A percentile compares a stretch with the other conserved stretches of the same genome.
phyloP scores from a whole-genome alignment of 2,329 filamentous ascomycete species.

The Beauveria asiatica region DNA sequence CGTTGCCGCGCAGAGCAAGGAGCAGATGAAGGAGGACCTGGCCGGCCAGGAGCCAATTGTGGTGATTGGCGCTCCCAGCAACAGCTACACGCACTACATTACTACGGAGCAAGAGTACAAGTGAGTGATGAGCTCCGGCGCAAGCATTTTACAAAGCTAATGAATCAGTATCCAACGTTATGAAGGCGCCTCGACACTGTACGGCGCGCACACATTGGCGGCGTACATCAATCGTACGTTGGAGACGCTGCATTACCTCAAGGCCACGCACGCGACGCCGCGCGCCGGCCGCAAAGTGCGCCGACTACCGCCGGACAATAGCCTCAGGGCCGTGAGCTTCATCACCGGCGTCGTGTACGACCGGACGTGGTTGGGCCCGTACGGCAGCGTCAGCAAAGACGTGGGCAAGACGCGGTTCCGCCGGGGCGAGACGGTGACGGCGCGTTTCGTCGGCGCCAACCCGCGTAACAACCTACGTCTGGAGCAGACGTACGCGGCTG shows the following conservation, averaged over 20 bases:
- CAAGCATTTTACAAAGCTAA: conserved; percentile 8
- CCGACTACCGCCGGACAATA: conserved; percentile 67
- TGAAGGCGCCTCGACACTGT: conserved; percentile 82
- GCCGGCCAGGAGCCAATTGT: conserved; percentile 51
- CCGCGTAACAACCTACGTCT: conserved; percentile 77
- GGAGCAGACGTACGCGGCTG: conserved; percentile 66
- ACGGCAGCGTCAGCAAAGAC: conserved; percentile 57
- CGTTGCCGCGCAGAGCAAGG: conserved; percentile 43
- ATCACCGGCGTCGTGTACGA: conserved; percentile 74
- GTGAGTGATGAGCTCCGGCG: conserved; percentile 18
- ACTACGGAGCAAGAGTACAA: conserved; percentile 58
- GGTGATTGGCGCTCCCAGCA: conserved; percentile 78
- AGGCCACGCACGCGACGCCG: conserved; percentile 31
- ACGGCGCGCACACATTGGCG: conserved; percentile 74
- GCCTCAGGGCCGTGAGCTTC: conserved; percentile 64
- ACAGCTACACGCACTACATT: conserved; percentile 78
- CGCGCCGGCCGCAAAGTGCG: conserved; percentile 29
- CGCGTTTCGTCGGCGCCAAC: conserved; percentile 75
- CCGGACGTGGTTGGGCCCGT: conserved; percentile 51
- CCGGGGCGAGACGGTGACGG: conserved; percentile 51
- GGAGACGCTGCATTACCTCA: conserved; percentile 59
- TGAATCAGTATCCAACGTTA: conserved; percentile 63
- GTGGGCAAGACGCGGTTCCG: conserved; percentile 39
- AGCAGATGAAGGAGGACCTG: conserved; percentile 32
- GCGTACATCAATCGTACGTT: conserved; percentile 79